phyloP scores from a whole-genome alignment of 208 protist species.

The Crithidia acanthocephali region DNA sequence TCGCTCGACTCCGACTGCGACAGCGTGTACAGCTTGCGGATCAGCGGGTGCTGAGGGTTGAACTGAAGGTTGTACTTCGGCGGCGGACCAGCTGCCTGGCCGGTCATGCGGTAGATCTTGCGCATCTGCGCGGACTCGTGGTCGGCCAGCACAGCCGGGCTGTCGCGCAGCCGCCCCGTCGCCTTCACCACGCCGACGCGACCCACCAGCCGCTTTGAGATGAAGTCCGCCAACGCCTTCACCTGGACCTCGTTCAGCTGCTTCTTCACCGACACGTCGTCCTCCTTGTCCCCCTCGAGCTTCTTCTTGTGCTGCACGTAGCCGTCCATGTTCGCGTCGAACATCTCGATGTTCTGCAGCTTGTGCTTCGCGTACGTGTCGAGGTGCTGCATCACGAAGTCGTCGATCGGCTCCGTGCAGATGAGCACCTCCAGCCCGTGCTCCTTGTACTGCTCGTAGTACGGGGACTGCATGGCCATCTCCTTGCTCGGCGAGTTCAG shows the following conservation, averaged over 20 bases:
- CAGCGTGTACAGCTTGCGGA: slow-evolving; percentile 92
- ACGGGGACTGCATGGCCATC: slow-evolving; percentile 93
- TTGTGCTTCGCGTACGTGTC: slow-evolving; percentile 94
- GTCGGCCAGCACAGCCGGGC: slow-evolving; percentile 90
- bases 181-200: slow-evolving; percentile 87
- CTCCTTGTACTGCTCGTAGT: slow-evolving; percentile 97
- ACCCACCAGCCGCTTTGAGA: slow-evolving; percentile 85
- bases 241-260: slow-evolving; percentile 87
- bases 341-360: slow-evolving; percentile 94
- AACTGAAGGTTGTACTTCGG: slow-evolving; percentile 95
- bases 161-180: slow-evolving; percentile 86
- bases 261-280: slow-evolving; percentile 85
- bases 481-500: slow-evolving; percentile 88
- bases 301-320: slow-evolving; percentile 93
- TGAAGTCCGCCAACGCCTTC: slow-evolving; percentile 88
- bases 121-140: slow-evolving; percentile 93
- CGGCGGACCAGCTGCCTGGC: slow-evolving; percentile 76
- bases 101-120: slow-evolving; percentile 92
- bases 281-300: slow-evolving; percentile 74
- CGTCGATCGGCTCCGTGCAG: slow-evolving; percentile 94
- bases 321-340: slow-evolving; percentile 85
- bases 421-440: slow-evolving; percentile 96
- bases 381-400: slow-evolving; percentile 97
- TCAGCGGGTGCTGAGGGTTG: slow-evolving; percentile 91
- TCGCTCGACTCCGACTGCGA: slow-evolving; percentile 73